Conservation (phyloP, 441 rosid genomes). For the Melastoma candidum region DNA sequence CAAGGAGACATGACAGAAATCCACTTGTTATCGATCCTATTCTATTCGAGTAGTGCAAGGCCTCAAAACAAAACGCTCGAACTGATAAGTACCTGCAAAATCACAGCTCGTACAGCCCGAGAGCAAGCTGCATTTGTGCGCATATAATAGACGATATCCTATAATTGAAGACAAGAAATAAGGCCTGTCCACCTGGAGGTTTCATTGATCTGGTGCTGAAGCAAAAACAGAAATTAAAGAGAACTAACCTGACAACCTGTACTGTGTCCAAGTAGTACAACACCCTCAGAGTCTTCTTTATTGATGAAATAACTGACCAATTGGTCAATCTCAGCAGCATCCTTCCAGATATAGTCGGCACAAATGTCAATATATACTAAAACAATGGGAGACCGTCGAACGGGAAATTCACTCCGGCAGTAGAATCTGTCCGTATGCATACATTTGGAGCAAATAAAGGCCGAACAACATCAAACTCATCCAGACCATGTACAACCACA, state of each 20-base stretch:
- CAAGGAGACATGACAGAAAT: no score
- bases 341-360: conserved; percentile 41
- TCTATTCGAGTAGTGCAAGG: not conserved
- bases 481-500: no score
- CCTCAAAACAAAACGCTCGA: not conserved
- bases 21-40: no score
- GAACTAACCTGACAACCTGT: conserved; percentile 88
- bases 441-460: no score
- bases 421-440: no score
- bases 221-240: not conserved
- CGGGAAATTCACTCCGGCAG: no score
- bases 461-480: no score
- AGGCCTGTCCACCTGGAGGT: no score
- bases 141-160: conserved; percentile 91
- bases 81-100: conserved; percentile 61
- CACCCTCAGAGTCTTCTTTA: conserved; percentile 93
- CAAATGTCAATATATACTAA: conserved; percentile 11
- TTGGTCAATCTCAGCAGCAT: conserved; percentile 84
- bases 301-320: conserved; percentile 80
- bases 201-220: no score
- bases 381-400: no score
- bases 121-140: conserved; percentile 86
- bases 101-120: conserved; percentile 87
- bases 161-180: conserved; percentile 13
- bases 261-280: conserved; percentile 89